These are phyloP conservation scores for Suillus occidentalis DNA, from an alignment of 768 basidiomycete species.

Conservation along the genomic window DNA sequence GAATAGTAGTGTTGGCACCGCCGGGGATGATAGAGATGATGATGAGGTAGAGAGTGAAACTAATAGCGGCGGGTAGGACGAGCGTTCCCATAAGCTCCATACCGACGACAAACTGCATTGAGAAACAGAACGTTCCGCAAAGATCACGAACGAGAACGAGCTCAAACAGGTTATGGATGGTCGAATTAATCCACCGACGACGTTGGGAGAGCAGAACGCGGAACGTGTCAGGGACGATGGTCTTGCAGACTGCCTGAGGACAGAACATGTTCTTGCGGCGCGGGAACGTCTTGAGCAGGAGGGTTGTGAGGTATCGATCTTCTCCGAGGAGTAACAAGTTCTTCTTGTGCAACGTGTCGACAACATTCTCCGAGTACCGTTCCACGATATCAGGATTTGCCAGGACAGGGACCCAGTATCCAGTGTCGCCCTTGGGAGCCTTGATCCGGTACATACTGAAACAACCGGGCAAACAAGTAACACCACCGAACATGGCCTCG, in stretches of 20 bases:
- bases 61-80: constrained; percentile 95
- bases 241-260: constrained; percentile 99
- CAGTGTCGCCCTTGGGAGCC: constrained; percentile 92
- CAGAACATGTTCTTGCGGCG: constrained; percentile 99
- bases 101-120: constrained; percentile 98
- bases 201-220: constrained; percentile 90
- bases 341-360: constrained; percentile 99
- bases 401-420: constrained; percentile 98
- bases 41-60: constrained; percentile 94
- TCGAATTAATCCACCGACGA: constrained; percentile 99
- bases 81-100: constrained; percentile 98
- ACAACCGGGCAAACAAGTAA: constrained; percentile 98
- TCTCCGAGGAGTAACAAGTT: constrained; percentile 95
- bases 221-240: constrained; percentile 97
- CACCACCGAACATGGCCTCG: constrained; percentile 99
- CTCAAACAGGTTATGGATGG: constrained; percentile 96
- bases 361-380: constrained; percentile 99
- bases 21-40: constrained; percentile 84
- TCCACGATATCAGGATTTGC: constrained; percentile 99
- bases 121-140: constrained; percentile 99
- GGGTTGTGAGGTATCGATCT: constrained; percentile 97
- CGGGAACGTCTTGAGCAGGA: constrained; percentile 98
- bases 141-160: constrained; percentile 92
- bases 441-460: constrained; percentile 99
- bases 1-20: constrained; percentile 77